Conservation (phyloP, 2,329 filamentous ascomycete species). For the Penicillium sp. region DNA sequence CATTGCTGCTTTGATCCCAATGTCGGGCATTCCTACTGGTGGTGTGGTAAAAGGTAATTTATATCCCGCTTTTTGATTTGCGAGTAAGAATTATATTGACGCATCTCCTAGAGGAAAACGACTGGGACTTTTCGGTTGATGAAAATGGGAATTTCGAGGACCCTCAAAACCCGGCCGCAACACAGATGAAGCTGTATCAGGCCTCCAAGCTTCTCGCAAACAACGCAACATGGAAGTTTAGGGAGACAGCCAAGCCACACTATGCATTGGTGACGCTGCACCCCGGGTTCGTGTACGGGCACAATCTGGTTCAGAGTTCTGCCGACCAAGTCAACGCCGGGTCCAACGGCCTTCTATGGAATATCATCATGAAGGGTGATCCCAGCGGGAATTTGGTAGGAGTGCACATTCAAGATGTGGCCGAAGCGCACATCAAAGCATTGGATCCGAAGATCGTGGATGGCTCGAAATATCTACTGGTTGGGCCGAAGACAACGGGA, state of each 20-base stretch:
- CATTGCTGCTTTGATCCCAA: constrained; percentile 14
- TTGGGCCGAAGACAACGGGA: constrained; percentile 5
- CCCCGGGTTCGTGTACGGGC: constrained; percentile 19
- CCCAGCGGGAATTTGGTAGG: not conserved
- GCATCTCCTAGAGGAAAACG: constrained; percentile 15
- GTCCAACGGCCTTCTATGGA: constrained; percentile 14
- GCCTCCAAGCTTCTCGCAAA: constrained; percentile 23
- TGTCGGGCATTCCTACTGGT: constrained; percentile 13
- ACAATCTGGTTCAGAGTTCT: constrained; percentile 16
- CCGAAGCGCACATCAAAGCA: constrained; percentile 21
- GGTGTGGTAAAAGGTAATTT: constrained; percentile 16
- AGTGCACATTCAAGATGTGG: constrained; percentile 23
- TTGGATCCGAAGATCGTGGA: constrained; percentile 13
- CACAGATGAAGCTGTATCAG: constrained; percentile 16
- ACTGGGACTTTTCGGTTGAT: constrained; percentile 18
- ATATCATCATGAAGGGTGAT: constrained; percentile 11
- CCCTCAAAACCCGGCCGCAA: constrained; percentile 4
- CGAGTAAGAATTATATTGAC: not conserved
- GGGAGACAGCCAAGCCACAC: constrained; percentile 10
- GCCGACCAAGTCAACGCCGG: constrained; percentile 7
- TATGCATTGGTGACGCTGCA: constrained; percentile 20
- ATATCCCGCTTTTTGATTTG: no score
- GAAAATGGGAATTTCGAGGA: constrained; percentile 11
- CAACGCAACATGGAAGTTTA: constrained; percentile 17
- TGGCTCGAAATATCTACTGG: constrained; percentile 18